A percentile compares a stretch with the other conserved stretches of the same genome.
Evolutionary conservation across 192 early-diverging fungal species (phyloP).

Genomic region (Phycomyces nitens): DNA sequence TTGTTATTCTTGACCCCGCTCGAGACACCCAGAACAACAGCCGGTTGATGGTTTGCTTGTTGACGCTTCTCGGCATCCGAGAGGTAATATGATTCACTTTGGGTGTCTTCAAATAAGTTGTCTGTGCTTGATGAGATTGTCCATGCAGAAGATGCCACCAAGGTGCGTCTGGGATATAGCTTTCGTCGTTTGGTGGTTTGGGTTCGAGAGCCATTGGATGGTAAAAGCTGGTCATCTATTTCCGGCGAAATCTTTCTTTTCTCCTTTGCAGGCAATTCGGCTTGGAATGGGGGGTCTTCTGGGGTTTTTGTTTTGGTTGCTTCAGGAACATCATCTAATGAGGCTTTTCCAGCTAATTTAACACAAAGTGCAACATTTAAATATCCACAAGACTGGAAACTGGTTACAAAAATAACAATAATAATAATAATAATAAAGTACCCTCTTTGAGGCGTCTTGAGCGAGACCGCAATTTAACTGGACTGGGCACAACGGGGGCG

Average conservation of each 20-base stretch:
- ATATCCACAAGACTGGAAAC: too few species aligned
- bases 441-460: slow-evolving; percentile 1
- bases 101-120: neutral
- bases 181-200: neutral
- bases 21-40: neutral
- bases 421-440: neutral
- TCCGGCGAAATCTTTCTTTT: too few species aligned
- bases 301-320: too few species aligned
- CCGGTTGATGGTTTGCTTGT: neutral
- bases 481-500: too few species aligned
- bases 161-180: neutral
- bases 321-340: too few species aligned
- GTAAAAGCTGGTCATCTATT: too few species aligned
- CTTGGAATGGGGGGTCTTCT: too few species aligned
- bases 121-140: neutral
- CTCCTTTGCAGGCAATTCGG: too few species aligned
- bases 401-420: neutral
- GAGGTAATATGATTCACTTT: neutral
- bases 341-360: too few species aligned
- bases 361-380: too few species aligned
- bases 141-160: neutral
- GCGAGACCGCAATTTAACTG: too few species aligned
- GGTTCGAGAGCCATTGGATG: neutral
- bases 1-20: neutral
- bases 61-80: neutral